phyloP scores from a whole-genome alignment of 2,329 filamentous ascomycete species.

The Metarhizium rileyi region DNA sequence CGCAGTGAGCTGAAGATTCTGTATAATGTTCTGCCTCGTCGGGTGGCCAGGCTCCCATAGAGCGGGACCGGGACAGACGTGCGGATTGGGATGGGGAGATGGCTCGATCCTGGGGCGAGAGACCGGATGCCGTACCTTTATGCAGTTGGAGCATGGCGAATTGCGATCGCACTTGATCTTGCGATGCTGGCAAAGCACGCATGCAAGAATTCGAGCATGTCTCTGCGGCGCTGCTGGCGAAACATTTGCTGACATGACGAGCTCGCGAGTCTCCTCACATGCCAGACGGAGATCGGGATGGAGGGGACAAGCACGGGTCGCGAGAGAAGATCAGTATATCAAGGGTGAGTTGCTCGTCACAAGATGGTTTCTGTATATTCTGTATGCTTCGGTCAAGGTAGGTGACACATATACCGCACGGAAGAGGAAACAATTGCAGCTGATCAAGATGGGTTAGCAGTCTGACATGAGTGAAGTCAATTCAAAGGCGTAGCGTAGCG shows the following conservation, averaged over 20 bases:
- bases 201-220: conserved; percentile 38
- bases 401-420: background rate
- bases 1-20: conserved; percentile 9
- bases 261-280: conserved; percentile 18
- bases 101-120: background rate
- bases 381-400: background rate
- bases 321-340: background rate
- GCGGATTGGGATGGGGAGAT: background rate
- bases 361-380: background rate
- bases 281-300: conserved; percentile 11
- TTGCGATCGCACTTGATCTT: conserved; percentile 55
- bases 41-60: conserved; percentile 1
- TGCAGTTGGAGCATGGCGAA: conserved; percentile 49
- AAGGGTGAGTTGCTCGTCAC: background rate
- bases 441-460: background rate
- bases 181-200: conserved; percentile 49
- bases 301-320: background rate
- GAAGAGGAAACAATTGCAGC: background rate
- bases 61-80: background rate
- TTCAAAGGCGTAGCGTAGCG: background rate
- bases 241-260: conserved; percentile 22
- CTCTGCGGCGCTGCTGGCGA: conserved; percentile 23
- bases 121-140: conserved; percentile 37
- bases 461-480: background rate
- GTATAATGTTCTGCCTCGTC: background rate